phyloP scores from a whole-genome alignment of 2,329 filamentous ascomycete species.

The Huntiella omanensis region DNA sequence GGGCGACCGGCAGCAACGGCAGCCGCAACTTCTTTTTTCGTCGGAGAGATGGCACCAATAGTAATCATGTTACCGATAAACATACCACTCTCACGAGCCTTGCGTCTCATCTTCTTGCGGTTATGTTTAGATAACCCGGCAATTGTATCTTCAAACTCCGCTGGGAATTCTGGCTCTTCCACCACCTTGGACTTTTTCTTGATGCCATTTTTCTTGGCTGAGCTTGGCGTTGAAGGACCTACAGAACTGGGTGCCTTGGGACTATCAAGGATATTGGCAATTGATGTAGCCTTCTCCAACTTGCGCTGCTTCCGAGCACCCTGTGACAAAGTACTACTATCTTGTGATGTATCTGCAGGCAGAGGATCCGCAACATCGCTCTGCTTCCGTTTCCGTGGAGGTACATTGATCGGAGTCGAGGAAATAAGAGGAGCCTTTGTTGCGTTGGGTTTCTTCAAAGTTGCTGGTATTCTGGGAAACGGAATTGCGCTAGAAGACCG shows the following conservation, averaged over 20 bases:
- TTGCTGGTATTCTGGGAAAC: no score
- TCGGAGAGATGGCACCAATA: background rate
- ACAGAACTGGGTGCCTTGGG: no score
- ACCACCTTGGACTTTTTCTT: background rate
- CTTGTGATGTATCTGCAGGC: background rate
- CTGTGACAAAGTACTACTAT: background rate
- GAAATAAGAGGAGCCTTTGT: no score
- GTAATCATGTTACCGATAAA: background rate
- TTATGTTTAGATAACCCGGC: background rate
- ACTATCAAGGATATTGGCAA: no score
- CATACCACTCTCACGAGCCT: background rate
- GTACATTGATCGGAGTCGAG: background rate
- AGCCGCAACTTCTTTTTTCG: background rate
- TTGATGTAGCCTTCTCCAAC: no score
- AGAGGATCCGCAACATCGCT: background rate
- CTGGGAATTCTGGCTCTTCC: background rate
- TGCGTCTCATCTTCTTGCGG: background rate
- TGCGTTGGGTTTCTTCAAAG: no score
- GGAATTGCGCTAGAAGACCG: no score
- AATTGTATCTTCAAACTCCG: background rate
- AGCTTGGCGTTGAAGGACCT: no score
- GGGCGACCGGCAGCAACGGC: background rate
- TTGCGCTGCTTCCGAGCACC: no score
- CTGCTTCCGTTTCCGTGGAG: background rate
- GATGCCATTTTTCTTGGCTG: background rate